phyloP scores from a whole-genome alignment of 805 yeast genomes.

The Saccharomyces kudriavzevii region DNA sequence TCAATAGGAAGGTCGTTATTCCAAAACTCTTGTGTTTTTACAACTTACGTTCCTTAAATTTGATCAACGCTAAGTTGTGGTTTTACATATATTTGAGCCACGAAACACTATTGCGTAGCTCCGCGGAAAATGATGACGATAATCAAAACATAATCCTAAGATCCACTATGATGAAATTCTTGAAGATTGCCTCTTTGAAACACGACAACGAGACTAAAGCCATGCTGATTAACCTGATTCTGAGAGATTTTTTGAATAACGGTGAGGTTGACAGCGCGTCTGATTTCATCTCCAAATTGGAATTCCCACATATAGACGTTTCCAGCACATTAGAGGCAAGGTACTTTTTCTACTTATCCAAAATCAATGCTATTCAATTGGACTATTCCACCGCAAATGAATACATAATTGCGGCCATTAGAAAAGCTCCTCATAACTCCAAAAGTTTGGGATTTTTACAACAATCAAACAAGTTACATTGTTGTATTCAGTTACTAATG shows the following conservation, averaged over 20 bases:
- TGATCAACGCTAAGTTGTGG: conserved; percentile 86
- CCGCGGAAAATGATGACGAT: conserved; percentile 32
- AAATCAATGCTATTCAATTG: conserved; percentile 82
- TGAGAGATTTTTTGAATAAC: conserved; percentile 68
- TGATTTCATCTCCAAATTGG: conserved; percentile 79
- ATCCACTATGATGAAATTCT: conserved; percentile 58
- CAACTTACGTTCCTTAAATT: conserved; percentile 78
- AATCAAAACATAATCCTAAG: conserved; percentile 37
- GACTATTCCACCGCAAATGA: conserved; percentile 88
- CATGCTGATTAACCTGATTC: conserved; percentile 70
- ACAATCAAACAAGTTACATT: conserved; percentile 78
- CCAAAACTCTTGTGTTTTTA: conserved; percentile 46
- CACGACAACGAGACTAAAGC: conserved; percentile 92
- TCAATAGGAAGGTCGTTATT: conserved; percentile 45
- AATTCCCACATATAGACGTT: conserved; percentile 70
- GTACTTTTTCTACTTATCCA: conserved; percentile 84
- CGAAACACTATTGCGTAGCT: conserved; percentile 41
- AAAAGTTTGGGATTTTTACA: conserved; percentile 82
- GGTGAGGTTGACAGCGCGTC: conserved; percentile 85
- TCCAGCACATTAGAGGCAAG: conserved; percentile 86
- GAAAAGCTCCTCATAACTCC: conserved; percentile 90
- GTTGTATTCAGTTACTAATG: conserved; percentile 83
- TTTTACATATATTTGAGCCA: conserved; percentile 75
- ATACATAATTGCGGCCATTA: conserved; percentile 84
- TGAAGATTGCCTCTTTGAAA: conserved; percentile 83